Conservation (phyloP, 495 filamentous ascomycete species). For the Aspergillus mulundensis region DNA sequence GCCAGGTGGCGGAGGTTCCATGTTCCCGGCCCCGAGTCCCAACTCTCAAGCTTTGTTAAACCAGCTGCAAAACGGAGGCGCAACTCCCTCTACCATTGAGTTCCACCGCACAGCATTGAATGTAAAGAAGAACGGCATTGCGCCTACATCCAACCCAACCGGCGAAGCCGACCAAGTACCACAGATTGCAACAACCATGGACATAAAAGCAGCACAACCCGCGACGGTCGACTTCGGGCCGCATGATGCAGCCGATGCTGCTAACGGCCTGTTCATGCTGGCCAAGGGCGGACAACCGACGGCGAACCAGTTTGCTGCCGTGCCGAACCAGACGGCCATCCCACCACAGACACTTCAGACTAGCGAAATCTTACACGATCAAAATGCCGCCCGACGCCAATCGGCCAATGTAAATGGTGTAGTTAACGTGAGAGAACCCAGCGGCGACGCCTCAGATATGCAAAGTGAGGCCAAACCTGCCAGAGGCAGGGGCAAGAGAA, state of each 20-base stretch:
- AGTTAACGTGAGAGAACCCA: constrained; percentile 52
- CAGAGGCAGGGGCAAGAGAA: constrained; percentile 69
- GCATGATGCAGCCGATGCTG: constrained; percentile 89
- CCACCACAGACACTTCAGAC: constrained; percentile 33
- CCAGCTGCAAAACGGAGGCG: constrained; percentile 71
- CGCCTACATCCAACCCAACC: constrained; percentile 49
- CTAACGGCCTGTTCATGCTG: constrained; percentile 89
- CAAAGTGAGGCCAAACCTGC: constrained; percentile 65
- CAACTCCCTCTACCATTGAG: constrained; percentile 86
- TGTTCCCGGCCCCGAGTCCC: constrained; percentile 92
- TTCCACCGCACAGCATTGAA: constrained; percentile 91
- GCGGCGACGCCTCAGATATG: constrained; percentile 65
- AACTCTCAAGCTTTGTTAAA: constrained; percentile 78
- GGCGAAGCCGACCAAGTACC: constrained; percentile 45
- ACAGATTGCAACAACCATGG: constrained; percentile 41
- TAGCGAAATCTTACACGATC: constrained; percentile 34
- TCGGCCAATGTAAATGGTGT: constrained; percentile 36
- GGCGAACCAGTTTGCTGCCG: constrained; percentile 47
- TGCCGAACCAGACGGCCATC: constrained; percentile 44
- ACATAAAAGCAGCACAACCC: constrained; percentile 42
- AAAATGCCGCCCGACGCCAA: constrained; percentile 24
- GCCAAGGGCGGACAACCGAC: constrained; percentile 62
- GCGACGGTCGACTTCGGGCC: constrained; percentile 63
- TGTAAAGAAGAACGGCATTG: constrained; percentile 55
- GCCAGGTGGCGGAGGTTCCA: constrained; percentile 92